These are phyloP conservation scores for Fusarium camptoceras DNA, from an alignment of 2,329 filamentous ascomycete species.

Conservation along the genomic window DNA sequence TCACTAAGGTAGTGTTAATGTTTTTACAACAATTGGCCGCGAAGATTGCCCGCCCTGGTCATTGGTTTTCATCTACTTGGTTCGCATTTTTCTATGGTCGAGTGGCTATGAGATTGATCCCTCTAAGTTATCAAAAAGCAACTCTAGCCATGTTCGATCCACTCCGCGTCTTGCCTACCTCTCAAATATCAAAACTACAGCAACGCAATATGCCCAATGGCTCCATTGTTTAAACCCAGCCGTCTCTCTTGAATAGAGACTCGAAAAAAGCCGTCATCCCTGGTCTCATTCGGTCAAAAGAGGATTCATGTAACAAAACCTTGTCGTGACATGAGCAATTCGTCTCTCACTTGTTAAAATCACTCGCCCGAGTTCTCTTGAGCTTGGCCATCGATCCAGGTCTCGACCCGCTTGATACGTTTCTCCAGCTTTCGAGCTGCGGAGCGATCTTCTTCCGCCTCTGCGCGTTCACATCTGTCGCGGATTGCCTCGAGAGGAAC, in stretches of 20 bases:
- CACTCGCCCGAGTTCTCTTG: conserved; percentile 3
- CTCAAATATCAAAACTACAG: background rate
- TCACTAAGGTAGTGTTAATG: conserved; percentile 17
- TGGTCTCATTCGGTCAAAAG: background rate
- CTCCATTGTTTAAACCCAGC: background rate
- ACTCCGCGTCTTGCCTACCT: conserved; percentile 11
- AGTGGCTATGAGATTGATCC: conserved; percentile 4
- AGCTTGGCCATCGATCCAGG: conserved; percentile 34
- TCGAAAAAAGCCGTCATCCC: background rate
- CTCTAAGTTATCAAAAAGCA: conserved; percentile 21
- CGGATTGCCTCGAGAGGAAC: conserved; percentile 54
- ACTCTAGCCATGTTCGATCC: conserved; percentile 8
- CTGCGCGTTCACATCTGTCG: conserved; percentile 49
- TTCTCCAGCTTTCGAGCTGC: conserved; percentile 2
- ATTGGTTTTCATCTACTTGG: conserved; percentile 8
- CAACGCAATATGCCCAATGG: background rate
- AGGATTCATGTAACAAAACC: conserved; percentile 3
- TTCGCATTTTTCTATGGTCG: conserved; percentile 1
- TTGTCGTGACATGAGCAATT: background rate
- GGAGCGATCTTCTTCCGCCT: conserved; percentile 28
- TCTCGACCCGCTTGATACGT: conserved; percentile 28
- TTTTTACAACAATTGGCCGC: conserved; percentile 15
- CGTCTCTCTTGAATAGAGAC: conserved; percentile 5
- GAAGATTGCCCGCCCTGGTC: conserved; percentile 9
- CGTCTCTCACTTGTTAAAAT: background rate